Evolutionary conservation across 169 alveolate genomes (phyloP).

Genomic region (Babesia sp.): DNA sequence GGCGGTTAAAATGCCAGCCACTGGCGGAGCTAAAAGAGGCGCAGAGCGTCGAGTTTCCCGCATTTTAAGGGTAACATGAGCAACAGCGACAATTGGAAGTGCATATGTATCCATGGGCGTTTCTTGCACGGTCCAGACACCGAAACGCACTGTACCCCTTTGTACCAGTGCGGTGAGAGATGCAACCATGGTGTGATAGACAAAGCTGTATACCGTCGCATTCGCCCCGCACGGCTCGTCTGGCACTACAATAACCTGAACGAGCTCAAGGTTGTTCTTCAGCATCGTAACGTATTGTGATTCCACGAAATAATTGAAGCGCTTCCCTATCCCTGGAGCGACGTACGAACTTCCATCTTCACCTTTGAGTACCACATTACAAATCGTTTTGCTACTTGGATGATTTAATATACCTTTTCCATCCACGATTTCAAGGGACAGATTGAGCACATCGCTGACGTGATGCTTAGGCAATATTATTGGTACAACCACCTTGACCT

Average conservation of each 20-base stretch:
- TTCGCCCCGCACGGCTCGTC: background rate
- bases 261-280: background rate
- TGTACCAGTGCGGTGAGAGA: conserved; percentile 1
- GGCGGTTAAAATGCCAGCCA: background rate
- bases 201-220: conserved; percentile 3
- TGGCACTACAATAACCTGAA: conserved; percentile 2
- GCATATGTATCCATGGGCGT: background rate
- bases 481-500: background rate
- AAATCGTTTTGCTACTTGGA: background rate
- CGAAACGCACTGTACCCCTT: background rate
- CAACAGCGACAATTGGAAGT: background rate
- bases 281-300: background rate
- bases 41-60: background rate
- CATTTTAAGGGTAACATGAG: background rate
- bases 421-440: background rate
- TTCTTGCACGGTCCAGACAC: background rate
- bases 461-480: background rate
- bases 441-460: background rate
- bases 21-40: background rate
- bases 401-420: background rate
- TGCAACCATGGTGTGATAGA: background rate
- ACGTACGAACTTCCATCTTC: background rate
- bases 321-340: conserved; percentile 2
- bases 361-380: background rate
- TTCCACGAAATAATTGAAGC: background rate